Percentiles rank a stretch among this genome's conserved stretches.
phyloP scores from a whole-genome alignment of 805 yeast genomes.

The Grigorovia jiainica region DNA sequence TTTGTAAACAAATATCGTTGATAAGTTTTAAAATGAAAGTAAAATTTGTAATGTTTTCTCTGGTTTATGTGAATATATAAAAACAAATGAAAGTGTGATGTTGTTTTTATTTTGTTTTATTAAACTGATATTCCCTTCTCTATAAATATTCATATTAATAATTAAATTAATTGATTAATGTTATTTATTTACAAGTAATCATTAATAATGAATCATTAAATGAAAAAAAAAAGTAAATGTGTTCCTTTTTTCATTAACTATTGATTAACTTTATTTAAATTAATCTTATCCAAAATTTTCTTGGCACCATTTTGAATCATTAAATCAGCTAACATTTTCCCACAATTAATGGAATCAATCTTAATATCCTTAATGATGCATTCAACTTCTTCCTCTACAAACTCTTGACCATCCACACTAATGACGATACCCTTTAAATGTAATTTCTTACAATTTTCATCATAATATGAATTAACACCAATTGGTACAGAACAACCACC shows the following conservation, averaged over 20 bases:
- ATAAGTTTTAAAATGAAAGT: too few species aligned
- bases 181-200: too few species aligned
- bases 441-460: conserved; percentile 38
- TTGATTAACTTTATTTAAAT: conserved; percentile 50
- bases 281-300: conserved; percentile 68
- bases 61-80: too few species aligned
- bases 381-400: conserved; percentile 43
- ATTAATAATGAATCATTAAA: neutral
- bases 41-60: too few species aligned
- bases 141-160: neutral
- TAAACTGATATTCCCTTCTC: too few species aligned
- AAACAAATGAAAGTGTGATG: too few species aligned
- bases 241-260: conserved; percentile 13
- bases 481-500: conserved; percentile 98
- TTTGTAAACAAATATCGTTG: too few species aligned
- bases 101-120: too few species aligned
- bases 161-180: too few species aligned
- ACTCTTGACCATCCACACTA: conserved; percentile 69
- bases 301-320: conserved; percentile 75
- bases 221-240: neutral
- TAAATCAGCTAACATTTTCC: conserved; percentile 55
- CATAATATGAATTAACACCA: conserved; percentile 65
- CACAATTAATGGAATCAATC: conserved; percentile 61
- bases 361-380: conserved; percentile 30
- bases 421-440: conserved; percentile 65